These are phyloP conservation scores for Speleostelium caveatum DNA, from an alignment of 78 protist species.

Conservation along the genomic window DNA sequence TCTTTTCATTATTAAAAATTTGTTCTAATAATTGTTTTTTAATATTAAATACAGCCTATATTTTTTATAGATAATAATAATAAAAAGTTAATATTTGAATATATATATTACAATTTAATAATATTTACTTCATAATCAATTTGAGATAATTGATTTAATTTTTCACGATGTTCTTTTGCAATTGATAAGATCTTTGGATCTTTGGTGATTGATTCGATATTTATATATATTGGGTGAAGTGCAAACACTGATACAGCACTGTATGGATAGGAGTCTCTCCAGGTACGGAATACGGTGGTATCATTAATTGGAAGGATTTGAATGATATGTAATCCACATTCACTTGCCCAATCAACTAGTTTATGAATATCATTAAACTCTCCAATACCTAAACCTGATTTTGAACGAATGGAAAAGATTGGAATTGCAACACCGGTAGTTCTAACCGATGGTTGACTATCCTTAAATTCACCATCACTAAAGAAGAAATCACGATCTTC, in stretches of 20 bases:
- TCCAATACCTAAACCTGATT: conserved; percentile 88
- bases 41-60: conserved; percentile 29
- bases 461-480: conserved; percentile 65
- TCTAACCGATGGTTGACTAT: conserved; percentile 13
- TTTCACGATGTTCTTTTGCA: conserved; percentile 7
- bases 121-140: conserved; percentile 77
- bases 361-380: conserved; percentile 86
- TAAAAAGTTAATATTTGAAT: background rate
- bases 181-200: conserved; percentile 12
- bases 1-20: conserved; percentile 15
- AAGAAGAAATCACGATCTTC: conserved; percentile 41
- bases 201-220: conserved; percentile 41
- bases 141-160: conserved; percentile 55
- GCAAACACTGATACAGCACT: conserved; percentile 85
- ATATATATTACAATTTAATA: background rate
- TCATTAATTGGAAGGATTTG: conserved; percentile 94
- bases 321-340: conserved; percentile 71
- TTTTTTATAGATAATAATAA: background rate
- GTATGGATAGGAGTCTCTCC: conserved; percentile 91
- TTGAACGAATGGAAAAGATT: conserved; percentile 86
- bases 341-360: conserved; percentile 80
- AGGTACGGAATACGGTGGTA: conserved; percentile 80
- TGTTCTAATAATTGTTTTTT: conserved; percentile 16
- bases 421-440: conserved; percentile 91
- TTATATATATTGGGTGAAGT: conserved; percentile 89